A percentile compares a stretch with the other conserved stretches of the same genome.
Conservation (phyloP, 1,284 basidiomycete genomes). For the Mycosarcoma mackinlayi region DNA sequence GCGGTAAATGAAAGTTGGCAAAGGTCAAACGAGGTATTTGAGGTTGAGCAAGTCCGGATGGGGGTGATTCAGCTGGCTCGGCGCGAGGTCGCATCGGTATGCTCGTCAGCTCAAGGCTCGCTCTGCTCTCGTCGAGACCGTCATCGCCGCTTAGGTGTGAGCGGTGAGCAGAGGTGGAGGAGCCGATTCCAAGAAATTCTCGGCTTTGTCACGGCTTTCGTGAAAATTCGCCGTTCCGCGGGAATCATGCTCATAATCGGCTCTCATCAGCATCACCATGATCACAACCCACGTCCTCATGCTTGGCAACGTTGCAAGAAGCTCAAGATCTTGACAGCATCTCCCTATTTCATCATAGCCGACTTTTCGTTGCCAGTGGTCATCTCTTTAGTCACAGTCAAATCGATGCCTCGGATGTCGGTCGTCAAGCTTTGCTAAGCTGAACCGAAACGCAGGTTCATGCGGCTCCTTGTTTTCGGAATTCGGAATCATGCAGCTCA, state of each 20-base stretch:
- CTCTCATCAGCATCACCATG: background rate
- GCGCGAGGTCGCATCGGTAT: background rate
- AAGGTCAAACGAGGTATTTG: slow-evolving; percentile 2
- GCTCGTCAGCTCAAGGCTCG: too few species aligned
- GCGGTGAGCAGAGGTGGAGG: slow-evolving; percentile 15
- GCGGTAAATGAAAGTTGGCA: background rate
- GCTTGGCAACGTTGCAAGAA: too few species aligned
- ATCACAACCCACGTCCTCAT: too few species aligned
- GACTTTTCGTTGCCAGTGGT: too few species aligned
- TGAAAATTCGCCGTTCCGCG: slow-evolving; percentile 9
- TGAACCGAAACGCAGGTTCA: slow-evolving; percentile 9
- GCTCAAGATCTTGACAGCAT: too few species aligned
- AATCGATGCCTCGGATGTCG: too few species aligned
- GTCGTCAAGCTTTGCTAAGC: slow-evolving; percentile 41
- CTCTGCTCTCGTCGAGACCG: too few species aligned
- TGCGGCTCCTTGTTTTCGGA: slow-evolving; percentile 3
- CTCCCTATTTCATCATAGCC: too few species aligned
- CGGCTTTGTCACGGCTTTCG: slow-evolving; percentile 9
- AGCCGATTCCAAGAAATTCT: background rate
- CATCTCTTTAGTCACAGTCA: too few species aligned
- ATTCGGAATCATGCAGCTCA: background rate
- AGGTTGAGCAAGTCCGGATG: background rate
- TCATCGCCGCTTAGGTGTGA: too few species aligned
- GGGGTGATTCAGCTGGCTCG: slow-evolving; percentile 8
- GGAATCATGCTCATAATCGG: background rate